phyloP scores from a whole-genome alignment of 192 early-diverging fungal genomes.

The Coemansia sp. region DNA sequence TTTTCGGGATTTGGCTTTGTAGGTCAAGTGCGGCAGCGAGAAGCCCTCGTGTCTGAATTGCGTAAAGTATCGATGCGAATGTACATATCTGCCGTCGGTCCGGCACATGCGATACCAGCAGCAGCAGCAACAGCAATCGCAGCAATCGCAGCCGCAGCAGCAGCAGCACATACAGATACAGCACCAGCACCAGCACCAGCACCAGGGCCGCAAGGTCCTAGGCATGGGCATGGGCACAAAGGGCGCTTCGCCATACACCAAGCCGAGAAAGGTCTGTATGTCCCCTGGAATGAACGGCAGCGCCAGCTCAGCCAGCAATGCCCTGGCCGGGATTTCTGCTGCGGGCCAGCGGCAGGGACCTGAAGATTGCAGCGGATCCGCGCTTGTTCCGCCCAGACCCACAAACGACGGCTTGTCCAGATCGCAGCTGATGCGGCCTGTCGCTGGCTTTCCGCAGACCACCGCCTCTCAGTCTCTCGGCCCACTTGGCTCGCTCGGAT shows the following conservation, averaged over 20 bases:
- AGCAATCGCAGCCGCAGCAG: constrained; percentile 12
- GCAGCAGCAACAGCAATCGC: constrained; percentile 5
- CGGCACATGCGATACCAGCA: constrained; percentile 27
- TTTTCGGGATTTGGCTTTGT: constrained; percentile 19
- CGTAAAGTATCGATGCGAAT: constrained; percentile 40
- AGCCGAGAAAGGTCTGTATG: constrained; percentile 1
- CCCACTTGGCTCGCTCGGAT: too few relatives aligned
- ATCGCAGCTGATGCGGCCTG: constrained; percentile 47
- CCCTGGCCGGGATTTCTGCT: not conserved
- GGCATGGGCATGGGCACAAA: not conserved
- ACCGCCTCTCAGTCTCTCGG: too few relatives aligned
- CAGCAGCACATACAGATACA: constrained; percentile 14
- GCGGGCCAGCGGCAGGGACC: not conserved
- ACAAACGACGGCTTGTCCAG: constrained; percentile 21
- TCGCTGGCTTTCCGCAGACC: constrained; percentile 12
- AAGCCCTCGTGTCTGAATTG: constrained; percentile 48
- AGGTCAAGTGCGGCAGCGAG: constrained; percentile 52
- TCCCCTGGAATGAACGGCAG: not conserved
- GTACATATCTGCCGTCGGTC: constrained; percentile 38
- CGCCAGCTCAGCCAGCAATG: not conserved
- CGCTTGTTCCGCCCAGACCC: not conserved
- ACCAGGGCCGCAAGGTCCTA: not conserved
- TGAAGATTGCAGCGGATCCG: not conserved
- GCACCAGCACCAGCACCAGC: constrained; percentile 10
- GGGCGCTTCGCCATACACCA: constrained; percentile 5